These are phyloP conservation scores for Termitomyces sp. DNA, from an alignment of 768 basidiomycete genomes.

Conservation along the genomic window DNA sequence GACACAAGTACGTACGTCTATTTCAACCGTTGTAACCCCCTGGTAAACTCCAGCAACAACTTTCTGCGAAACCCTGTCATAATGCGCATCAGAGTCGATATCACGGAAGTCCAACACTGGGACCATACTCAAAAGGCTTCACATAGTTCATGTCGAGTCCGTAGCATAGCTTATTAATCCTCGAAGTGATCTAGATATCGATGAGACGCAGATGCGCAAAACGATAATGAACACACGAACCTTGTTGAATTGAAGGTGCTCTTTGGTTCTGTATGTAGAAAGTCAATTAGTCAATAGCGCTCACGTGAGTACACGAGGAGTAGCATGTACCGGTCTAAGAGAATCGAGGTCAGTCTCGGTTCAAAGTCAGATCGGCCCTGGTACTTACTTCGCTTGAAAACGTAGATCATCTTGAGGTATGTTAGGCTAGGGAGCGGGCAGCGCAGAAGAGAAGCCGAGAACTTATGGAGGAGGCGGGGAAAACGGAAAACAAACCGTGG, in stretches of 20 bases:
- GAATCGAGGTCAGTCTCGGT: slow-evolving; percentile 4
- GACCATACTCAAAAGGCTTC: slow-evolving; percentile 85
- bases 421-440: slow-evolving; percentile 1
- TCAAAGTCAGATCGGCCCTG: background rate
- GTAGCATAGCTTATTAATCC: slow-evolving; percentile 90
- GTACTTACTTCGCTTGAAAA: slow-evolving; percentile 39
- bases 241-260: slow-evolving; percentile 93
- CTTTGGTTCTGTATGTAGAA: slow-evolving; percentile 69
- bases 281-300: slow-evolving; percentile 24
- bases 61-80: slow-evolving; percentile 79
- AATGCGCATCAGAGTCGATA: background rate
- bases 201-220: slow-evolving; percentile 13
- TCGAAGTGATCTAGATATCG: slow-evolving; percentile 68
- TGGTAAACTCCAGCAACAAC: slow-evolving; percentile 92
- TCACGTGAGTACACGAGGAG: slow-evolving; percentile 26
- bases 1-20: slow-evolving; percentile 64
- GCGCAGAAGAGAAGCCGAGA: slow-evolving; percentile 12
- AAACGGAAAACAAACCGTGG: slow-evolving; percentile 20
- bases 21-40: slow-evolving; percentile 95
- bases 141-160: slow-evolving; percentile 91
- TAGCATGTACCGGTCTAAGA: slow-evolving; percentile 48
- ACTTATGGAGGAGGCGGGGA: slow-evolving; percentile 20
- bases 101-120: background rate
- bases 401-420: slow-evolving; percentile 27
- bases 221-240: slow-evolving; percentile 34